These are phyloP conservation scores for Pestalotiopsis fici DNA, from an alignment of 2,329 filamentous ascomycete species.

Conservation along the genomic window DNA sequence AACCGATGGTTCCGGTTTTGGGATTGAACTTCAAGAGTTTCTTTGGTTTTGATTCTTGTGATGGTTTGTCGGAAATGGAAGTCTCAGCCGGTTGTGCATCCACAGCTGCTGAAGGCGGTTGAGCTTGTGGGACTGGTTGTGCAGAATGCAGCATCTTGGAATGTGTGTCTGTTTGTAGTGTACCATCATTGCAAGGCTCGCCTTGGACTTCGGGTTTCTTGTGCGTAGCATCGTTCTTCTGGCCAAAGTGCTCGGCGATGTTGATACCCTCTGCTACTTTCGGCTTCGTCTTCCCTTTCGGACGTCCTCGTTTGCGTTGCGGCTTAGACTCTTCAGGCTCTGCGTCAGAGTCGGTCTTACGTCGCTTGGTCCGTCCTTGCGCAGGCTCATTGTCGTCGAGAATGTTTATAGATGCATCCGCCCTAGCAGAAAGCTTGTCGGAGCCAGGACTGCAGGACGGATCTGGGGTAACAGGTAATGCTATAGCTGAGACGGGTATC, in stretches of 20 bases:
- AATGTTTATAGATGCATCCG: constrained; percentile 9
- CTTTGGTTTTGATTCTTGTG: constrained; percentile 34
- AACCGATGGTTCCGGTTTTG: constrained; percentile 63
- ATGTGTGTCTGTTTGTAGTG: neutral
- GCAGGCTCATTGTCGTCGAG: constrained; percentile 27
- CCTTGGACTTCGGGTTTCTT: neutral
- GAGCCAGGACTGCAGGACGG: constrained; percentile 30
- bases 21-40: constrained; percentile 59
- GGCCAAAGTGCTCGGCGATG: constrained; percentile 18
- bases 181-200: constrained; percentile 11
- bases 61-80: constrained; percentile 2
- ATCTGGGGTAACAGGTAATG: constrained; percentile 29
- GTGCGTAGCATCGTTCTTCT: constrained; percentile 5
- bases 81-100: neutral
- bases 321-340: constrained; percentile 17
- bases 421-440: constrained; percentile 14
- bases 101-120: neutral
- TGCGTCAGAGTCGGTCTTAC: constrained; percentile 35
- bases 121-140: neutral
- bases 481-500: constrained; percentile 6
- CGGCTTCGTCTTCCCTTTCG: constrained; percentile 15
- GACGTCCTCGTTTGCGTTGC: neutral
- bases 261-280: constrained; percentile 15
- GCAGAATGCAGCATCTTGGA: neutral
- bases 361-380: constrained; percentile 41